A percentile compares a stretch with the other conserved stretches of the same genome.
Conservation (phyloP, 2,329 filamentous ascomycete genomes). For the Aspergillus sergii region DNA sequence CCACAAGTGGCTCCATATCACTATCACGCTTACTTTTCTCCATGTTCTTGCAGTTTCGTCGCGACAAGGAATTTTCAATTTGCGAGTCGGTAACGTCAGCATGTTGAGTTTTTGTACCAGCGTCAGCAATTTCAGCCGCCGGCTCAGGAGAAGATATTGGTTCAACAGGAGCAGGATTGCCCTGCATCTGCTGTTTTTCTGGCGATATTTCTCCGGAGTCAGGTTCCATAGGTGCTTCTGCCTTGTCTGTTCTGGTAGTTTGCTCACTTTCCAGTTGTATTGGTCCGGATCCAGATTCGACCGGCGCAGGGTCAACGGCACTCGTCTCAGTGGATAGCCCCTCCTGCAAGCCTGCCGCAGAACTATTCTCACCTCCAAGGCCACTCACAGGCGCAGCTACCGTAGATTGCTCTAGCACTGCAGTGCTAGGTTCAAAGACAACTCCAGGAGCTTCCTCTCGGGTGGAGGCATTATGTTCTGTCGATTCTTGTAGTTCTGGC, state of each 20-base stretch:
- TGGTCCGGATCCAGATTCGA: not conserved
- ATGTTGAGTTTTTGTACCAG: constrained; percentile 4
- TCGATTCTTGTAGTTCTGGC: not conserved
- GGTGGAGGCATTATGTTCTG: not conserved
- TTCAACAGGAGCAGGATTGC: not conserved
- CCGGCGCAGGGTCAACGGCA: not conserved
- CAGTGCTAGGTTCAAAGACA: not conserved
- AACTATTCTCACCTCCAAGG: too few species aligned
- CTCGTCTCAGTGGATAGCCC: not conserved
- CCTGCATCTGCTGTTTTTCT: not conserved
- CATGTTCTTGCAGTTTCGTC: constrained; percentile 24
- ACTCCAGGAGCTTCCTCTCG: not conserved
- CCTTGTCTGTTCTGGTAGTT: not conserved
- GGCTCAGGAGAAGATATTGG: not conserved
- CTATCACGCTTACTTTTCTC: constrained; percentile 27
- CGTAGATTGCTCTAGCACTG: not conserved
- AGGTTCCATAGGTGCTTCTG: not conserved
- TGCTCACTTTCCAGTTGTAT: not conserved
- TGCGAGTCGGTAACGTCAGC: constrained; percentile 1
- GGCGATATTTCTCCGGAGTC: not conserved
- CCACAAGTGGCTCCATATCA: constrained; percentile 4
- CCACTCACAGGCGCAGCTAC: not conserved
- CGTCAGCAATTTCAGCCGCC: not conserved
- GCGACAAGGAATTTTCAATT: constrained; percentile 14
- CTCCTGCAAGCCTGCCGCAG: not conserved